Evolutionary conservation across 2,329 filamentous ascomycete genomes (phyloP), one percentile per base, ranked within the genome.

Genomic region (Fusarium phyllophilum): DNA sequence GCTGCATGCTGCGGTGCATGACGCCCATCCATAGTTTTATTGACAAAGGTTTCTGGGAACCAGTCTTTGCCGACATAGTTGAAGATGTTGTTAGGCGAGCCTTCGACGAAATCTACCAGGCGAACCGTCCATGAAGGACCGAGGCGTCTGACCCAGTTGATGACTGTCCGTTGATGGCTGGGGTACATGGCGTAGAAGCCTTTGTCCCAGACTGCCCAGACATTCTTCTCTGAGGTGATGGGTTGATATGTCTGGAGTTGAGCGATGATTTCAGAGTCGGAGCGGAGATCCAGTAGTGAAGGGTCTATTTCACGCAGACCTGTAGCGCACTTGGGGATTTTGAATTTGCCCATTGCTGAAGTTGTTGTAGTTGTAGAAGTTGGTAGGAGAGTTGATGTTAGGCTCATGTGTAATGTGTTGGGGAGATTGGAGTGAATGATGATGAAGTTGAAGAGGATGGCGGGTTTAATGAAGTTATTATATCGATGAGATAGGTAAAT

Each of bases 161-260:
- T 48, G 0, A 86, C 78, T 33, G 83, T 86, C 31, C 78, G 76
- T 46, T 79, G 79, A 51, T 80, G 81, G 73, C 82, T 83, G 17
- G 79, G 77, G 13, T 81, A 83, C 79, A 85, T 84, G 13, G 66
- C 63, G 8, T 76, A 57, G 1, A 83, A 61, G 0, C 85, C 83
- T 15, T 78, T 81, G 62, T 86, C 80, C 84, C 84, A 86, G 63
- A 84, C 84, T 5, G 84, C 83, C 84, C 84, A 86, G 6, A 86
- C 79, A 45, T 86, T 86, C 69, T 83, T 84, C 58, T 85, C 83
- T 0, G 81, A 82, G 2, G 78, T 81, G 45, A 82, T 60, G n/a
- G 82, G 79, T 5, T 72, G 76, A 49, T 79, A 81, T 3, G 71
- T 60, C 14, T 68, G 61, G 3, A 84, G 78, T 8, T 78, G 73